Evolutionary conservation across 2,329 filamentous ascomycete genomes (phyloP).

Genomic region (Ascocoryne sarcoides): DNA sequence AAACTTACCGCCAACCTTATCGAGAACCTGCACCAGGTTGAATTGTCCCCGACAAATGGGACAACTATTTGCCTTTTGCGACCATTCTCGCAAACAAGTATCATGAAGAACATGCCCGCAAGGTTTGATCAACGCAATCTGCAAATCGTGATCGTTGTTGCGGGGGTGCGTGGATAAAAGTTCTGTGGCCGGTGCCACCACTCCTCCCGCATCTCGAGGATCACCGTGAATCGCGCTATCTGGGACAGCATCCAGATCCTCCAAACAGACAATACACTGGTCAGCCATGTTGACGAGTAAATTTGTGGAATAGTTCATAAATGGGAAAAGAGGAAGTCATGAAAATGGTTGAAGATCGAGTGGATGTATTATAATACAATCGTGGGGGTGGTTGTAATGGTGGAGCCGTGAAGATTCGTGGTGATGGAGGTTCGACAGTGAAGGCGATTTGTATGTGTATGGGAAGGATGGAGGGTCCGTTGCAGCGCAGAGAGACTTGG

Average conservation of each 20-base stretch:
- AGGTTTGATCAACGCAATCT: slow-evolving; percentile 53
- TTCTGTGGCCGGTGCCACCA: slow-evolving; percentile 15
- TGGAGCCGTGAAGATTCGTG: too few relatives aligned
- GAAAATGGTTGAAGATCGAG: slow-evolving; percentile 17
- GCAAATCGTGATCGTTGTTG: slow-evolving; percentile 13
- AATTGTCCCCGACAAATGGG: slow-evolving; percentile 92
- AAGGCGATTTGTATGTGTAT: too few relatives aligned
- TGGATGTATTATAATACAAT: too few relatives aligned
- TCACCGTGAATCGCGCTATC: slow-evolving; percentile 14
- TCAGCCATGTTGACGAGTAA: slow-evolving; percentile 37
- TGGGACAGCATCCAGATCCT: slow-evolving; percentile 38
- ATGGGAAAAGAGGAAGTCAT: slow-evolving; percentile 21
- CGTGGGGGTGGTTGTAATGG: too few relatives aligned
- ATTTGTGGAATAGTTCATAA: slow-evolving; percentile 13
- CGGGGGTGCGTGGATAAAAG: slow-evolving; percentile 14
- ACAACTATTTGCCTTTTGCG: slow-evolving; percentile 93
- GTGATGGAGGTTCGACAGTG: too few relatives aligned
- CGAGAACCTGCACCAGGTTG: slow-evolving; percentile 79
- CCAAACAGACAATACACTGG: slow-evolving; percentile 63
- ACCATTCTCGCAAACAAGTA: slow-evolving; percentile 87
- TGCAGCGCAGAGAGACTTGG: neutral
- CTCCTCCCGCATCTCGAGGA: slow-evolving; percentile 16
- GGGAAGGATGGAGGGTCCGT: too few relatives aligned
- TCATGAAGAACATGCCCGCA: slow-evolving; percentile 93
- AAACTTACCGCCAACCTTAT: slow-evolving; percentile 71